Evolutionary conservation across 192 early-diverging fungal genomes (phyloP).

Genomic region (Nowakowskiella sp.): DNA sequence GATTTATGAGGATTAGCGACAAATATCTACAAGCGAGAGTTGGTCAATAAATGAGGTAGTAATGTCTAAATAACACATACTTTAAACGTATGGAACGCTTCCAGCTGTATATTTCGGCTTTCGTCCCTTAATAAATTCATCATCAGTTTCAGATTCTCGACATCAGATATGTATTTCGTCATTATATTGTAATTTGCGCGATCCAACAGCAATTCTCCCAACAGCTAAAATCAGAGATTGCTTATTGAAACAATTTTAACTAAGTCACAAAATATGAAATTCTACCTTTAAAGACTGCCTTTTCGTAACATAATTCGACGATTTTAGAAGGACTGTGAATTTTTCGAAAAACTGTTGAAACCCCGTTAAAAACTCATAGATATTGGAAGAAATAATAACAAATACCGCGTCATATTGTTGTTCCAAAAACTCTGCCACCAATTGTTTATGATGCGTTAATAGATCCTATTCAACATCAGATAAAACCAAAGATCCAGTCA

Average conservation of each 20-base stretch:
- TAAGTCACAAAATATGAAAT: neutral
- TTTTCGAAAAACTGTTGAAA: slow-evolving; percentile 66
- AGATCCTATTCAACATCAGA: slow-evolving; percentile 52
- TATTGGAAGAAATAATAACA: slow-evolving; percentile 11
- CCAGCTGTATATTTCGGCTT: slow-evolving; percentile 98
- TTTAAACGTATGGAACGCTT: slow-evolving; percentile 99
- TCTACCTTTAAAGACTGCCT: slow-evolving; percentile 93
- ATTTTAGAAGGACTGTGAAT: slow-evolving; percentile 76
- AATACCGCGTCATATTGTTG: slow-evolving; percentile 75
- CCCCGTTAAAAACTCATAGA: neutral
- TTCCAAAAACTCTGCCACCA: slow-evolving; percentile 84
- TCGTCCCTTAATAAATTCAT: slow-evolving; percentile 94
- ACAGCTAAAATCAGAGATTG: slow-evolving; percentile 46
- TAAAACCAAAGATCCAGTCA: neutral
- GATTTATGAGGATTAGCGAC: slow-evolving; percentile 97
- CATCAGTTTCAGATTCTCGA: slow-evolving; percentile 93
- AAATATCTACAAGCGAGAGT: slow-evolving; percentile 65
- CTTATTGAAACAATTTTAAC: neutral
- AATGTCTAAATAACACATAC: slow-evolving; percentile 35
- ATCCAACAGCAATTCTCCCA: slow-evolving; percentile 95
- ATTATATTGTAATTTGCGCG: slow-evolving; percentile 91
- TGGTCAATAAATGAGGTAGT: neutral
- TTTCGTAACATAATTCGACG: slow-evolving; percentile 95
- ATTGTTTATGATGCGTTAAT: slow-evolving; percentile 86
- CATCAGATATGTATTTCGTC: slow-evolving; percentile 85